Percentiles rank a stretch among this genome's conserved stretches.
These are phyloP conservation scores for Baorangia bicolor DNA, from an alignment of 768 basidiomycete genomes.

Conservation along the genomic window DNA sequence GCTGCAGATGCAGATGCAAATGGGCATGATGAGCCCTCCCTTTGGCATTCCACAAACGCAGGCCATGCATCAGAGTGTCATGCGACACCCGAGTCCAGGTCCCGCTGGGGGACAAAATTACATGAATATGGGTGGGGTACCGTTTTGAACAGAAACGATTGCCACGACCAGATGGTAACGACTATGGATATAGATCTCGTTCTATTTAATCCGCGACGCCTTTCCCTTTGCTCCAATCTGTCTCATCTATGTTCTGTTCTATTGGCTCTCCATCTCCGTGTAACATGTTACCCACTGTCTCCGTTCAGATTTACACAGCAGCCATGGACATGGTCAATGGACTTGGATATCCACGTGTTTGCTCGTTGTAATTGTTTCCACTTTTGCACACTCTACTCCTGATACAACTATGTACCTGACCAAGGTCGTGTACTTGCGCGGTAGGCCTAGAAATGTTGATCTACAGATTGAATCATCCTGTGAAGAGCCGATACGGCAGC, in stretches of 20 bases:
- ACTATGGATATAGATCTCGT: constrained; percentile 28
- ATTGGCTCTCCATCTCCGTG: constrained; percentile 18
- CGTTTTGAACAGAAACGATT: constrained; percentile 25
- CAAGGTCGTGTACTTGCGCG: neutral
- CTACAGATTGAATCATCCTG: constrained; percentile 11
- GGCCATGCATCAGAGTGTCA: constrained; percentile 83
- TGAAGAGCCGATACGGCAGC: constrained; percentile 19
- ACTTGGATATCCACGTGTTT: constrained; percentile 52
- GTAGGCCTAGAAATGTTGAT: neutral
- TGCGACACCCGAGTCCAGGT: constrained; percentile 76
- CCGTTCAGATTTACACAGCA: constrained; percentile 29
- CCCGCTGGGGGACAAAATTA: constrained; percentile 48
- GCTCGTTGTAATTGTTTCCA: constrained; percentile 48
- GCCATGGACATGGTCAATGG: constrained; percentile 48
- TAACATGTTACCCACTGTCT: constrained; percentile 33
- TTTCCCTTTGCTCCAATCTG: constrained; percentile 17
- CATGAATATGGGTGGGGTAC: constrained; percentile 42
- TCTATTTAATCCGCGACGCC: constrained; percentile 11
- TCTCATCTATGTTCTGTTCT: constrained; percentile 17
- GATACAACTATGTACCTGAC: neutral
- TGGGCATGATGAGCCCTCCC: constrained; percentile 47
- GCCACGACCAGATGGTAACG: constrained; percentile 1
- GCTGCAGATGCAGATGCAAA: constrained; percentile 49
- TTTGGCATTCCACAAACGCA: constrained; percentile 59
- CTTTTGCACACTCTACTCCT: constrained; percentile 2